These are phyloP conservation scores for Polytrichum commune DNA, from an alignment of 225 moss, liverwort and hornwort genomes.

Conservation along the genomic window DNA sequence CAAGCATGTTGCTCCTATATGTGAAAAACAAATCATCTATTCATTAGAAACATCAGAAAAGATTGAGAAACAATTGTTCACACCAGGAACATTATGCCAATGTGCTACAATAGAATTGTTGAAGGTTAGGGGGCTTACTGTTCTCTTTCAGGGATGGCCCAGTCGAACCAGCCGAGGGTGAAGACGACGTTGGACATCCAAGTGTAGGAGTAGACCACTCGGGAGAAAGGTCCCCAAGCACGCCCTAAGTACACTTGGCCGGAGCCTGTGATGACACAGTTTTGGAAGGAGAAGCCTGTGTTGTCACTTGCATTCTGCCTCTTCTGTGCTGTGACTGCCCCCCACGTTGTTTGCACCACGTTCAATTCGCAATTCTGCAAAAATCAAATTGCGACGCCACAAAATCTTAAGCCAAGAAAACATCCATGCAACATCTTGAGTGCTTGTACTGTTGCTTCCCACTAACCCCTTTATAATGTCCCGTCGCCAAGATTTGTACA, in stretches of 20 bases:
- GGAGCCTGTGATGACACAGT: conserved; percentile 48
- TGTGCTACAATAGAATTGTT: no score
- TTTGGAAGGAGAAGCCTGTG: conserved; percentile 45
- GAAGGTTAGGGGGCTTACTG: conserved; percentile 16
- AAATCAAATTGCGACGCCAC: no score
- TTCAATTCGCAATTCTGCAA: conserved; percentile 33
- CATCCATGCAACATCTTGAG: no score
- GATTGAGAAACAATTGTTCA: neutral
- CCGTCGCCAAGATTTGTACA: no score
- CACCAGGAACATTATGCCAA: no score
- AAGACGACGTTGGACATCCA: conserved; percentile 46
- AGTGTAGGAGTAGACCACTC: conserved; percentile 48
- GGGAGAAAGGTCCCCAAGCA: conserved; percentile 54
- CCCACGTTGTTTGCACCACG: conserved; percentile 31
- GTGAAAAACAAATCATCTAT: no score
- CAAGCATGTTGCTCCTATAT: no score
- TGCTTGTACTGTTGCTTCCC: no score
- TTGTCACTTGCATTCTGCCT: conserved; percentile 42
- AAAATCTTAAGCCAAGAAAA: no score
- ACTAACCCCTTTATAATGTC: no score
- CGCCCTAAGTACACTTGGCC: conserved; percentile 51
- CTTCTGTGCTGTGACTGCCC: conserved; percentile 54
- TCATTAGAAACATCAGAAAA: no score
- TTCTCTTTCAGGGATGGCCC: conserved; percentile 36
- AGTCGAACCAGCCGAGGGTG: conserved; percentile 52